Conservation (phyloP, 176 grass and related monocot species). For the Oryza punctata region DNA sequence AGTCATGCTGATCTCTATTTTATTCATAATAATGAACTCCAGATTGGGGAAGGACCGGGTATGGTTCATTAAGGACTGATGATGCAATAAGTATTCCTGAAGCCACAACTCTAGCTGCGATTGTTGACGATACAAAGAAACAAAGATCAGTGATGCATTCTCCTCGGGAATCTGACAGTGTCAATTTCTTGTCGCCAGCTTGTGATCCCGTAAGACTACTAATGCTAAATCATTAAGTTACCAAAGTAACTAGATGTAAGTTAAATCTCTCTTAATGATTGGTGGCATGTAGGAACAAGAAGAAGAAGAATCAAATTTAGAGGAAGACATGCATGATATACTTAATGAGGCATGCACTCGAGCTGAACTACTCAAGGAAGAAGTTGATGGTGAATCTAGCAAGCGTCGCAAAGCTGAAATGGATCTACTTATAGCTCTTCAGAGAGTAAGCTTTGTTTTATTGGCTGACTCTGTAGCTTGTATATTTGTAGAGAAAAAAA, state of each 20-base stretch:
- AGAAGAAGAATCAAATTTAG: conserved; percentile 40
- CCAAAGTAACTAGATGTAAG: not conserved
- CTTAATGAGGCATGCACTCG: conserved; percentile 49
- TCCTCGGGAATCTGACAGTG: conserved; percentile 21
- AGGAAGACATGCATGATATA: conserved; percentile 41
- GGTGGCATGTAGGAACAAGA: conserved; percentile 48
- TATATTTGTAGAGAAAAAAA: not conserved
- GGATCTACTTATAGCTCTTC: conserved; percentile 48
- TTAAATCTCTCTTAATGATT: not conserved
- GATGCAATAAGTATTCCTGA: conserved; percentile 11
- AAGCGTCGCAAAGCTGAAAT: conserved; percentile 48
- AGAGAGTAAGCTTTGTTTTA: conserved; percentile 52
- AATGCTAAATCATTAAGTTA: not conserved
- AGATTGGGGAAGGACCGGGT: conserved; percentile 25
- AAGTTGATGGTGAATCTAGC: conserved; percentile 44
- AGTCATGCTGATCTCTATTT: not conserved
- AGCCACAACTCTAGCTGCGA: not conserved
- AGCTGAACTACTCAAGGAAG: conserved; percentile 44
- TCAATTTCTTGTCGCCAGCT: conserved; percentile 16
- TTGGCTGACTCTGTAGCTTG: not conserved
- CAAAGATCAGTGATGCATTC: not conserved
- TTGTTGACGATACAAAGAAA: conserved; percentile 16
- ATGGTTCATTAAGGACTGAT: conserved; percentile 35
- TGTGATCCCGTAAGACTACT: conserved; percentile 21
- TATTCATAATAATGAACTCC: not conserved